Base-by-base conservation (phyloP, 2,329 filamentous ascomycete genomes). In the Rhynchosporium agropyri region DNA sequence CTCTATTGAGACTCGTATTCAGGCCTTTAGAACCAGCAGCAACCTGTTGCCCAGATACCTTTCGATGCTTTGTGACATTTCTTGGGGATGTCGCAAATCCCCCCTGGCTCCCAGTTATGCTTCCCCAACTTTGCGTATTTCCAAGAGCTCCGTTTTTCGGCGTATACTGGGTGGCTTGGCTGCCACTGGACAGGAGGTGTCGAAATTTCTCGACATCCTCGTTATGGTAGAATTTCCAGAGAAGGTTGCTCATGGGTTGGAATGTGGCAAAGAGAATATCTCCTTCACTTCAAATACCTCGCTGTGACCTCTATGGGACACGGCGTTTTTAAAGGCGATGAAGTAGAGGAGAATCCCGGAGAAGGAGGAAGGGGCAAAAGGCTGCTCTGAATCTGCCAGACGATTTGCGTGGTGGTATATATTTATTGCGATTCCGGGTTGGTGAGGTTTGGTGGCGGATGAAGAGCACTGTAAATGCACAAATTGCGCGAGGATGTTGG, bases 151-250 rank as follows among this genome's bases (percentile, higher is more conserved):
- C 73, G 79, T 81, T 84, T 76, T 84, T 86, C 73, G 83, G 77
- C 64, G 80, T 75, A 63, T 79, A 74, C 71, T 85, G 84, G 67
- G 81, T 70, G 72, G 73, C 72, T 70, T 81, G 83, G 74, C 83
- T 82, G 78, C 89, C 83, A 77, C 86, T 86, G 74, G 88, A 88
- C 84, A 99, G 84, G 75, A 96, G 85, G 81, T 89, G 89, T 80
- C 90, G 89, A 84, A 99, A 98, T 76, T 82, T 87, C 77, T 96
- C 93, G 87, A 97, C 90, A 87, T 99, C 92, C 84, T 97, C 91
- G 87, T 97, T 90, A 83, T 96, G 89, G 77, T 94, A 98, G 77
- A 86, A 91, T 84, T 92, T 93, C 94, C 94, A 97, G 78, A 99
- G 87, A 85, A 90, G 86, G 82, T 92, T 89, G 89, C 91, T 98